Evolutionary conservation across 1,284 basidiomycete genomes (phyloP), one percentile per base, ranked within the genome.

Genomic region (Marasmius oreades): DNA sequence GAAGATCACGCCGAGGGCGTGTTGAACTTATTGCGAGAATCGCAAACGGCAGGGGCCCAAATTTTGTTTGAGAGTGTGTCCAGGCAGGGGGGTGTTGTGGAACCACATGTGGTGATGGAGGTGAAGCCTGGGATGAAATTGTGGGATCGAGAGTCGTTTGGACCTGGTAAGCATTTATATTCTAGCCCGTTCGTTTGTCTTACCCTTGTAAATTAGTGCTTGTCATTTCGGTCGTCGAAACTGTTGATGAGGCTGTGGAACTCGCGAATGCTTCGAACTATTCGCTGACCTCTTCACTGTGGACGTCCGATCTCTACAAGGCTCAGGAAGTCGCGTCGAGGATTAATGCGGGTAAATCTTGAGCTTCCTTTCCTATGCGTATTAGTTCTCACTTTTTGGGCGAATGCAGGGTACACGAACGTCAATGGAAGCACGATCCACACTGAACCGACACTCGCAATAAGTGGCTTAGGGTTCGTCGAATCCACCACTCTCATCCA

Each of bases 81-180:
- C 56, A 69, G 69, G 57, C 62, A 74, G 16, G 76, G 76, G 1
- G 69, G 77, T 0, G 63, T 83, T 2, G 72, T 86, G 18, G 75
- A 80, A 62, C 85, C 83, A 24, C 80, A 84, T 64, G 60, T 88
- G 11, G 60, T 88, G 8, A 66, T 64, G 7, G 77, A 73, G 14
- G 78, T 81, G 20, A 78, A 73, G 47, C 70, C 73, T 1, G 75
- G 77, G 1, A 85, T 83, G 79, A 61, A 69, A 23, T 56, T 82
- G 3, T 83, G 79, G 78, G 72, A 80, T 34, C 65, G 77, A 24
- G 84, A 88, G 66, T 77, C 77, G 12, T 87, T 87, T 63, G 85
- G 81, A 1, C 85, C 85, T 33, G 77, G 82, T 72, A 39, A 39
- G 37, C 18, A 67, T 10, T 10, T n/a, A n/a, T n/a, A n/a, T n/a